Conservation (phyloP, 2,329 filamentous ascomycete genomes). For the Plectosphaerella sp. region DNA sequence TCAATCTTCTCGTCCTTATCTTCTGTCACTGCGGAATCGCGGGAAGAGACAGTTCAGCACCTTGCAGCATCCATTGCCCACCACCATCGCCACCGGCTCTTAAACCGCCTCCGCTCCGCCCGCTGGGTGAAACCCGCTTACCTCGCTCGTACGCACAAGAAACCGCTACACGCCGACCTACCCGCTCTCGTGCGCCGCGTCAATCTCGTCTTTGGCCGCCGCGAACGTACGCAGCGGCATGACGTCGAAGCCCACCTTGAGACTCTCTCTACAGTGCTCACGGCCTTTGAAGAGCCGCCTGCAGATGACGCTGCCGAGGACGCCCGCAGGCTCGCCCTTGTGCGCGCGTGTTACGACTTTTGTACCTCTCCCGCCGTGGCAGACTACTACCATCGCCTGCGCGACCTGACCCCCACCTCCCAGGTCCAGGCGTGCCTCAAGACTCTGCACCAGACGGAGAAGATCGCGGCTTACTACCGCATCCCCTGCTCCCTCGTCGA, state of each 20-base stretch:
- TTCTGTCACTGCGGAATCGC: background rate
- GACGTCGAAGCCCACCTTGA: conserved; percentile 5
- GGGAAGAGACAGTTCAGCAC: background rate
- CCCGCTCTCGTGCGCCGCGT: conserved; percentile 7
- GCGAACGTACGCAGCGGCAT: conserved; percentile 3
- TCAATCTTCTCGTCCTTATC: conserved; percentile 4
- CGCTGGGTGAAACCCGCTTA: conserved; percentile 12
- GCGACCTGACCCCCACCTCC: conserved; percentile 5
- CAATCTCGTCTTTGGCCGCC: conserved; percentile 9
- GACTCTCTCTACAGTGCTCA: conserved; percentile 3
- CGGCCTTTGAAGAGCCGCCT: conserved; percentile 5
- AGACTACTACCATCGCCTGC: conserved; percentile 7
- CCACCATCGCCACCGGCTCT: conserved; percentile 11
- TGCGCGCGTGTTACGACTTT: conserved; percentile 6
- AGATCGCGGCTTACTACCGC: conserved; percentile 12
- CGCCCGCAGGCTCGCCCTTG: conserved; percentile 3
- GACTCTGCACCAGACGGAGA: conserved; percentile 11
- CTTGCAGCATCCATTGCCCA: conserved; percentile 1
- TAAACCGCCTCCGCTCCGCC: conserved; percentile 11
- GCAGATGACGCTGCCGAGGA: background rate
- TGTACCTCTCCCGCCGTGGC: conserved; percentile 5
- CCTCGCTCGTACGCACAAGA: conserved; percentile 12
- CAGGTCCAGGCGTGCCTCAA: conserved; percentile 13
- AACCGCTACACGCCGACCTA: conserved; percentile 11
- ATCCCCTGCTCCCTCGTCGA: conserved; percentile 6